Conservation (phyloP, 1,284 basidiomycete genomes). For the Puccinia polysora region DNA sequence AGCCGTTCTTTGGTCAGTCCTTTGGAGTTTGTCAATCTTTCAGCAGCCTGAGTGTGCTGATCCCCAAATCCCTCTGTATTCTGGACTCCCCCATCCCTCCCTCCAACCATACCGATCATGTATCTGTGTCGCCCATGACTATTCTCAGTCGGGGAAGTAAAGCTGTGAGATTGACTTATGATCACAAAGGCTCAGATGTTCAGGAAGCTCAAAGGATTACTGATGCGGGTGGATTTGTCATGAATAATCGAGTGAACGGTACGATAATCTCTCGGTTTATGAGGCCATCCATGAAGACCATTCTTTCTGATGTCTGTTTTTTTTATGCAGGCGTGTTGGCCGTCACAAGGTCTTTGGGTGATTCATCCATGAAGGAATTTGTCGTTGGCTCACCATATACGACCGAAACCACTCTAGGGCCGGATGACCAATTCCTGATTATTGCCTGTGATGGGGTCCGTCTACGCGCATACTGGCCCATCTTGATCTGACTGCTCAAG, state of each 20-base stretch:
- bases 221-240: conserved; percentile 95
- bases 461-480: no score
- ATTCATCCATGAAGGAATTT: conserved; percentile 99
- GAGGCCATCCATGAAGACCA: background rate
- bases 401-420: conserved; percentile 84
- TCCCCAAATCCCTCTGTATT: background rate
- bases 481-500: no score
- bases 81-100: background rate
- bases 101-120: background rate
- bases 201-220: conserved; percentile 96
- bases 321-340: conserved; percentile 67
- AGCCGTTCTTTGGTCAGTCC: conserved; percentile 66
- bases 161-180: conserved; percentile 90
- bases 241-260: conserved; percentile 95
- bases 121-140: background rate
- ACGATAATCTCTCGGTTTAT: no score
- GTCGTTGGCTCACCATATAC: conserved; percentile 97
- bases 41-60: conserved; percentile 11
- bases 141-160: conserved; percentile 65
- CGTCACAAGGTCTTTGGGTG: conserved; percentile 91
- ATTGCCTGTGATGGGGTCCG: conserved; percentile 94
- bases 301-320: background rate
- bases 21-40: background rate
- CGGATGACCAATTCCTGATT: conserved; percentile 90
- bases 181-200: conserved; percentile 95